Base-by-base conservation (phyloP, 768 basidiomycete genomes). In the Termitomyces sp. region DNA sequence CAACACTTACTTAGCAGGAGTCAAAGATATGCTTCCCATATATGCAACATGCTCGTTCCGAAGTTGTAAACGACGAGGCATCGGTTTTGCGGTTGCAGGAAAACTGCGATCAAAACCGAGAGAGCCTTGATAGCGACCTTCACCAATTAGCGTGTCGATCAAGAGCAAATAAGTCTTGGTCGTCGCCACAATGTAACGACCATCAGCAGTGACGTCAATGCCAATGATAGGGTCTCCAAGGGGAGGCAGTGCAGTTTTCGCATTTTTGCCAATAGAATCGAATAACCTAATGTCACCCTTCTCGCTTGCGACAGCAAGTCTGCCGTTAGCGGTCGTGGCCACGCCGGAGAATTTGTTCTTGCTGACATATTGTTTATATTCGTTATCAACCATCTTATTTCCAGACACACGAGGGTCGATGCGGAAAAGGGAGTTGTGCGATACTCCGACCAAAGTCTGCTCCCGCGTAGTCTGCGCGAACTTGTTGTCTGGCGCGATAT, bases 221-320 rank as follows among this genome's bases (percentile, higher is more conserved):
- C 97, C 97, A 51, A 92, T 71, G 65, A 99, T 98, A 46, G 96
- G 92, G 72, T 97, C 94, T 14, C 97, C 97, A 20, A 98, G 79
- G 44, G 94, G 91, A 34, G 95, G 94, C 36, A 99, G 76, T 13
- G 95, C 94, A 12, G 97, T 99, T 84, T 99, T 99, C 29, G 97
- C 97, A 67, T 93, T 98, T 82, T 98, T 99, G 44, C 97, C 97
- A 62, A 99, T 89, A 47, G 88, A 80, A 72, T 99, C 97, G 63
- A 94, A 99, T 55, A 99, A 76, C 39, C 95, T 80, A 63, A 99
- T 90, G 68, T 98, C 97, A 55, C 97, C 97, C 76, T 98, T 99
- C 70, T 92, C 89, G 64, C 92, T 94, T 36, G 92, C 94, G 12
- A 99, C 90, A 7, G 94, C 97, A 59, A 99, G 77, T 70, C 88